Base-by-base conservation (phyloP, 192 early-diverging fungal species). In the Umbelopsis sp. region DNA sequence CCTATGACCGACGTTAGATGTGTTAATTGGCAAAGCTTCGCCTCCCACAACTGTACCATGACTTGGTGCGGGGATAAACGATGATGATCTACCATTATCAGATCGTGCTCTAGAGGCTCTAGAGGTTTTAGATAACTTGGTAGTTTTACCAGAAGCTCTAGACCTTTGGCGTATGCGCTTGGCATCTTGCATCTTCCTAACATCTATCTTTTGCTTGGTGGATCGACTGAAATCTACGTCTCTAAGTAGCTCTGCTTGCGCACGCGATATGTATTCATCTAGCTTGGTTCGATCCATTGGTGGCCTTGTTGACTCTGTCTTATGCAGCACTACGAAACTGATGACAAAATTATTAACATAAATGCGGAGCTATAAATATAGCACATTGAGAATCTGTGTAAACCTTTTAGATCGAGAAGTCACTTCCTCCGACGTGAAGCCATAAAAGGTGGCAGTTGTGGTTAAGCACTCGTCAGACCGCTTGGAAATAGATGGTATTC, bases 1-100 rank as follows among this genome's bases (percentile, higher is more conserved):
- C 26, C 82, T 80, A 68, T 91, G 89, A 10, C 91, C 91, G 26
- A 88, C 54, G 66, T 93, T 93, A 11, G 77, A 71, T 21, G 81
- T 76, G 38, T 72, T 81, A 67, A 93, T 86, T 16, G 86, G 83
- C 5, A 78, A 75, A 1, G 84, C 84, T n/a, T 78, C 76, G 2
- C 77, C 74, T 10, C 87, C 91, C 21, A 93, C 89, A 9, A 91
- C 80, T 17, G 84, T 79, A 7, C 90, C 89, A 68, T 77, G 81
- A 0, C 50, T 34, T n/a, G 84, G 73, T 11, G 52, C 69, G 26
- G 52, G 51, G 16, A 59, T 29, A 31, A 62, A 62, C 8, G 24
- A 31, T 4, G 8, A 2, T 3, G 56, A 62, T 62, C 31, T 14
- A 20, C 31, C 17, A 11, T 3, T 26, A 17, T 32, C 56, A 62